Conservation (phyloP, 495 filamentous ascomycete species). For the Penicillium steckii region DNA sequence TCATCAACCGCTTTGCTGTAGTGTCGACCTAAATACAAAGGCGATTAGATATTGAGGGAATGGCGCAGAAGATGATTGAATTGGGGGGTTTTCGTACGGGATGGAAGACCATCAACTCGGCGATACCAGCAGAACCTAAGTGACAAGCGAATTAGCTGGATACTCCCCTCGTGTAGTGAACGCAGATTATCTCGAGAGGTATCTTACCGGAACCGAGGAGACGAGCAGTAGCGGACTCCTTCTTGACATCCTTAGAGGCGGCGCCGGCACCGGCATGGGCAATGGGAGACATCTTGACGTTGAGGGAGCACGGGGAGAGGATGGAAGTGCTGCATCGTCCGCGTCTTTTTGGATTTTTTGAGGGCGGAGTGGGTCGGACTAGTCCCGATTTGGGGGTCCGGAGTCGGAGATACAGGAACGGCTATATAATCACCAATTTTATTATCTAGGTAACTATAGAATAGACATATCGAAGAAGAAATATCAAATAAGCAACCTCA, state of each 20-base stretch:
- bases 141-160: slow-evolving; percentile 19
- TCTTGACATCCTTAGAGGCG: slow-evolving; percentile 69
- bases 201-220: slow-evolving; percentile 84
- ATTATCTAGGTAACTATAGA: no score
- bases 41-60: slow-evolving; percentile 18
- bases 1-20: slow-evolving; percentile 98
- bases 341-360: slow-evolving; percentile 24
- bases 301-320: slow-evolving; percentile 13
- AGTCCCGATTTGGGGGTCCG: slow-evolving; percentile 28
- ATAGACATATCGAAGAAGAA: no score
- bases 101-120: slow-evolving; percentile 95
- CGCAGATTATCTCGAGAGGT: neutral
- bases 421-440: no score
- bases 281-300: slow-evolving; percentile 50
- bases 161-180: neutral
- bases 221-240: slow-evolving; percentile 84
- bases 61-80: neutral
- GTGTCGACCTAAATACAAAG: slow-evolving; percentile 75
- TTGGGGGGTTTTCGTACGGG: slow-evolving; percentile 57
- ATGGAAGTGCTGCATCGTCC: slow-evolving; percentile 19
- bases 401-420: slow-evolving; percentile 15
- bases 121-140: slow-evolving; percentile 87
- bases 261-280: slow-evolving; percentile 46
- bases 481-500: no score
- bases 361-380: slow-evolving; percentile 23